Evolutionary conservation across 345 rosid genomes (phyloP), one percentile per base, ranked within the genome.

Genomic region (Pistacia atlantica): DNA sequence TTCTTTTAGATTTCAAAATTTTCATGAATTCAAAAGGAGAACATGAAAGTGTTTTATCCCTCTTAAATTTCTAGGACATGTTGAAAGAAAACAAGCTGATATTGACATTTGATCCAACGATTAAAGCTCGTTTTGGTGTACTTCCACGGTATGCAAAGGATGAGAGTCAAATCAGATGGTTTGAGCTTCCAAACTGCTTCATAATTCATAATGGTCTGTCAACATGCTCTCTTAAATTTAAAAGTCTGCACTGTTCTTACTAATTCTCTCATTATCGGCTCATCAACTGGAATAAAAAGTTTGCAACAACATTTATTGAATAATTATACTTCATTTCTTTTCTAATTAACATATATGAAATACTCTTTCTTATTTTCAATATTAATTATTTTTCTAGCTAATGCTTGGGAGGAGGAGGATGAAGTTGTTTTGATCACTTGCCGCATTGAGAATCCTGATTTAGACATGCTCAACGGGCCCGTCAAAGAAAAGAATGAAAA

Each of bases 331-430:
- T 31, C 33, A 1, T 31, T 31, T 31, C 33, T 0, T 31, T 31
- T 31, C 2, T 31, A 31, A 31, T 31, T 31, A 31, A 31, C 33
- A 31, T 31, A 1, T 31, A 31, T 1, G 33, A 31, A 31, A 31
- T 31, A 31, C 33, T 31, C 33, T 31, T 31, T 31, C 33, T 31
- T 31, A 31, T 31, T 31, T 31, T 31, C 33, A 31, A 31, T 31
- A 31, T 31, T 31, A 1, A 31, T 31, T 31, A 31, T 31, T 2
- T 31, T 31, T 10, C 69, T 72, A 96, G 99, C 98, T 75, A 96
- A 96, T 80, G 97, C 99, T 70, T 96, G 99, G 99, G 99, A 96
- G 85, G 98, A 96, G 86, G 98, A 76, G 77, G 95, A 96, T 70
- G 99, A 93, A 85, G 88, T 96, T 74, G 90, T 96, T 67, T 79